Evolutionary conservation across 768 basidiomycete genomes (phyloP), one percentile per base, ranked within the genome.

Genomic region (Imleria badia): DNA sequence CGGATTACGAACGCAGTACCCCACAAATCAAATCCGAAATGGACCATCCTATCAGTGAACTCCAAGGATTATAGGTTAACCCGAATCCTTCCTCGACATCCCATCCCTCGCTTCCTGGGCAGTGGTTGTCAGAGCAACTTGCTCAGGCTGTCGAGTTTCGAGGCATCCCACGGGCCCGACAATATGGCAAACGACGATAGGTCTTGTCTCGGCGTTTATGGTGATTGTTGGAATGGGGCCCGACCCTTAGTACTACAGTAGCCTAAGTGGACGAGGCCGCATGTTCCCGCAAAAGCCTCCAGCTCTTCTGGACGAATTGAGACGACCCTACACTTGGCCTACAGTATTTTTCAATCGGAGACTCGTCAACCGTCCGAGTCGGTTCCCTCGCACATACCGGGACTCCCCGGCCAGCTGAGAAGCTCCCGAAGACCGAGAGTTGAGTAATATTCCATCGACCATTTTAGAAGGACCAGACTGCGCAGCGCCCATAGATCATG

Each of bases 1-100:
- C 29, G 39, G 23, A 44, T 61, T 61, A 60, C 60, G 60, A 49
- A 57, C 50, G 39, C 20, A 31, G 17, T 20, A 1, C 60, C 60
- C 50, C 52, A 43, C 48, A 26, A 26, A 26, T 48, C 34, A 31
- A 23, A 31, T 4, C 14, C 15, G 31, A 36, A 44, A 23, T 31
- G 39, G 19, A 39, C 14, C 12, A 31, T 53, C 26, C 15, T 14
- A 45, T 26, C 26, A 51, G 14, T 30, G 43, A 45, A 30, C 43
- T 51, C 15, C 26, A 26, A 26, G 20, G n/a, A 33, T 44, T 17
- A 30, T 26, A 4, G 26, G 26, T 26, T 26, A 44, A 29, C 17
- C 7, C 8, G 17, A 30, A 29, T 19, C 10, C 12, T 42, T 31
- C 48, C 45, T 47, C 45, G 45, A 47, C 40, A n/a, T 42, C 20